A percentile compares a stretch with the other conserved stretches of the same genome.
Conservation (phyloP, 257 asterid genomes). For the Forsythia viridissima region DNA sequence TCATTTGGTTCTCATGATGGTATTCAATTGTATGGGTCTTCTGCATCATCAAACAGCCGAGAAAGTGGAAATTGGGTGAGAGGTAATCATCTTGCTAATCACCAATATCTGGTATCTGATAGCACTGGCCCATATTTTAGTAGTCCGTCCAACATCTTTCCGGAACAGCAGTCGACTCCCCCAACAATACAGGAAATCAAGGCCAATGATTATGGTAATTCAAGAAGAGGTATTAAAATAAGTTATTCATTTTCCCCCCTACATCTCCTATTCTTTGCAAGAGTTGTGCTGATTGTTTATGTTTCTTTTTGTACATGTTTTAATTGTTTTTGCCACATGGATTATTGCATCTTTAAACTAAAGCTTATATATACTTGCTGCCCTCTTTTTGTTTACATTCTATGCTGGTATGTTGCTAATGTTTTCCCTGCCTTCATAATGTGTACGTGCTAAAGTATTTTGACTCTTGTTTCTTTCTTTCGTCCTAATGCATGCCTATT, state of each 20-base stretch:
- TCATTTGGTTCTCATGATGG: constrained; percentile 88
- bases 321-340: background rate
- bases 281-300: background rate
- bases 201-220: constrained; percentile 57
- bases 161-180: constrained; percentile 79
- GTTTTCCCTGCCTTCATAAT: background rate
- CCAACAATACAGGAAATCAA: constrained; percentile 83
- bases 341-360: background rate
- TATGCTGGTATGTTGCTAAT: background rate
- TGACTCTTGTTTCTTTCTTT: background rate
- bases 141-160: constrained; percentile 83
- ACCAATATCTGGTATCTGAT: constrained; percentile 71
- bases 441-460: background rate
- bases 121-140: constrained; percentile 60
- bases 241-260: background rate
- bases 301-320: background rate
- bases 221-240: constrained; percentile 62
- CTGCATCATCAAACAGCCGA: constrained; percentile 90
- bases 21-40: constrained; percentile 65
- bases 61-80: constrained; percentile 88
- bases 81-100: constrained; percentile 58
- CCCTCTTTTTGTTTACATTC: background rate
- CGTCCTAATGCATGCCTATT: background rate
- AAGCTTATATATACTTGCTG: background rate
- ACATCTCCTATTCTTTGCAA: background rate